Evolutionary conservation across 352 stramenopile genomes (phyloP).

Genomic region (Globisporangium uncinulatum): DNA sequence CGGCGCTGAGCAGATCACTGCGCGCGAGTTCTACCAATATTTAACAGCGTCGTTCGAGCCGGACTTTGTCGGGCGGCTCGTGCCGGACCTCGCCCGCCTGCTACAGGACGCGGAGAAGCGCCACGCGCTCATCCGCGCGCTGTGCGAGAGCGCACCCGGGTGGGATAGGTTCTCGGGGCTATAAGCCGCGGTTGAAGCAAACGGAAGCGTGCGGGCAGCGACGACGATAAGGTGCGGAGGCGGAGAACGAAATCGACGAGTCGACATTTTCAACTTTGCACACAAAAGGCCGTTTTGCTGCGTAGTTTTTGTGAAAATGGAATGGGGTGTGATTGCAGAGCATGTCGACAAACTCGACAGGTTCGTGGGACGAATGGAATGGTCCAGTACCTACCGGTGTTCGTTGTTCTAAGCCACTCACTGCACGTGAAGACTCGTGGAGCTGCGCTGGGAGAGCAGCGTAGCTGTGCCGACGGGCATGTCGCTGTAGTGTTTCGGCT

Average conservation of each 20-base stretch:
- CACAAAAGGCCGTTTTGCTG: constrained; percentile 1
- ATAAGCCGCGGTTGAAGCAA: constrained; percentile 18
- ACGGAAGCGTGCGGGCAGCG: no score
- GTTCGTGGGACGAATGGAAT: no score
- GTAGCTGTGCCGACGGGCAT: constrained; percentile 21
- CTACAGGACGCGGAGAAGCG: constrained; percentile 83
- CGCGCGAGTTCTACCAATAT: constrained; percentile 87
- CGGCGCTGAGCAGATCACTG: constrained; percentile 79
- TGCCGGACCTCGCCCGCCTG: constrained; percentile 78
- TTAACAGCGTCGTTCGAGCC: constrained; percentile 85
- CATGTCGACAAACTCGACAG: no score
- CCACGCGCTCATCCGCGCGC: constrained; percentile 71
- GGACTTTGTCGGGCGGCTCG: constrained; percentile 80
- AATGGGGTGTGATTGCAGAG: not conserved
- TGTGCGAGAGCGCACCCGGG: constrained; percentile 78
- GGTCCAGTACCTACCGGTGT: no score
- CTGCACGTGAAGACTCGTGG: constrained; percentile 30
- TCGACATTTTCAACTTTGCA: not conserved
- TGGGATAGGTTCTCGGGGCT: constrained; percentile 81
- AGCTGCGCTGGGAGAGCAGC: constrained; percentile 33
- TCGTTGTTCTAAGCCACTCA: not conserved
- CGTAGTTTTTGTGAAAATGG: not conserved
- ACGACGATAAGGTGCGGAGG: no score
- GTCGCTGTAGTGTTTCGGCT: constrained; percentile 75
- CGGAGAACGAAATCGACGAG: no score